Evolutionary conservation across 257 asterid genomes (phyloP), one percentile per base, ranked within the genome.

Genomic region (Agastache rugosa): DNA sequence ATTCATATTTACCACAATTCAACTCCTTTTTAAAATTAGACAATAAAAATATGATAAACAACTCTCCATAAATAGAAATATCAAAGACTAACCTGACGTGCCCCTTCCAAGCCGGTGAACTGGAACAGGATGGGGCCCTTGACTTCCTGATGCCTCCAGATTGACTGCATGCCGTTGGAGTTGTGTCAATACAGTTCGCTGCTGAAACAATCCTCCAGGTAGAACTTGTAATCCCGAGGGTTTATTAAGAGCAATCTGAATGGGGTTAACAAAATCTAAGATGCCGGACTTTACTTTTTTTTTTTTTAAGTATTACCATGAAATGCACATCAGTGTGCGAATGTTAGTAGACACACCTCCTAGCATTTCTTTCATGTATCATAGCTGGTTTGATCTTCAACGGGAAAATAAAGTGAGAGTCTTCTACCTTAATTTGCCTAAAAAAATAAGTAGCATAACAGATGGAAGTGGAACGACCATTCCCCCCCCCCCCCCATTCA

Each of bases 81-180:
- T 74, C 50, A 37, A 39, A 41, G 68, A 73, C 88, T 80, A 76
- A 91, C 97, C 98, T 48, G 99, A 94, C 67, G 99, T 94, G 63
- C 98, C 98, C 82, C 99, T 89, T 75, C 99, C 99, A 72, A 94
- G 96, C 50, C 98, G 96, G 80, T 94, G 99, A 81, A 92, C 99
- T 63, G 99, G 99, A 77, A 84, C 97, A 62, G 96, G 92, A 82
- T 83, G 87, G 25, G 84, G 66, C 71, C 84, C 87, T 74, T 81
- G 86, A 76, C 50, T 66, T 67, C 83, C 87, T 72, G 84, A 78
- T 63, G 74, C 75, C 69, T 79, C 65, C 64, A 17, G 66, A 67
- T 76, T 84, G 72, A 62, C 17, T 66, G 83, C 90, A 76, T 60
- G 87, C 88, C 87, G 79, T 77, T 90, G 96, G 77, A 94, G 96